phyloP scores from a whole-genome alignment of 371 early-diverging fungal species.

The Mortierella sp. region DNA sequence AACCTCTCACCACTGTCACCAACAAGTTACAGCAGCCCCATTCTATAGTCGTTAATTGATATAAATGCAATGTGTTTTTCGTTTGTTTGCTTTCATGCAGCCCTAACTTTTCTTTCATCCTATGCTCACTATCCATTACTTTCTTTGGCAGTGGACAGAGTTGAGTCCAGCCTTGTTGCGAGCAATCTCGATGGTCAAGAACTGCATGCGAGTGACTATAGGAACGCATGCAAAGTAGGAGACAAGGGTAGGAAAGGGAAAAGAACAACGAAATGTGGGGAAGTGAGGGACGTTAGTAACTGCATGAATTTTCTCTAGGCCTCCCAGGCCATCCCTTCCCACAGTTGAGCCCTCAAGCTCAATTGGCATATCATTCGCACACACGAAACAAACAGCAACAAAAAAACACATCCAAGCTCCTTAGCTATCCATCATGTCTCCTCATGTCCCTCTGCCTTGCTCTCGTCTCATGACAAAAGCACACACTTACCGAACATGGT shows the following conservation, averaged over 20 bases:
- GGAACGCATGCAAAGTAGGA: background rate
- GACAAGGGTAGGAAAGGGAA: slow-evolving; percentile 1
- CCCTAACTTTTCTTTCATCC: background rate
- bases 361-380: background rate
- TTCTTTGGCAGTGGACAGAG: slow-evolving; percentile 58
- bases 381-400: background rate
- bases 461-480: background rate
- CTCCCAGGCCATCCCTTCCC: background rate
- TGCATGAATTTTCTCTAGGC: background rate
- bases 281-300: background rate
- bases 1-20: background rate
- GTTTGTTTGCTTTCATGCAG: background rate
- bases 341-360: background rate
- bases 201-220: slow-evolving; percentile 79
- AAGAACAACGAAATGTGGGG: background rate
- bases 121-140: slow-evolving; percentile 13
- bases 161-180: slow-evolving; percentile 89
- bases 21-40: background rate
- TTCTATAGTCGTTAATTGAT: background rate
- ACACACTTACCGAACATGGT: slow-evolving; percentile 83
- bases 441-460: background rate
- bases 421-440: background rate
- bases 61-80: background rate
- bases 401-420: background rate
- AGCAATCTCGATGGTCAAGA: slow-evolving; percentile 92